Percentiles rank a stretch among this genome's conserved stretches.
phyloP scores from a whole-genome alignment of 495 filamentous ascomycete genomes.

The Penicillium roqueforti region DNA sequence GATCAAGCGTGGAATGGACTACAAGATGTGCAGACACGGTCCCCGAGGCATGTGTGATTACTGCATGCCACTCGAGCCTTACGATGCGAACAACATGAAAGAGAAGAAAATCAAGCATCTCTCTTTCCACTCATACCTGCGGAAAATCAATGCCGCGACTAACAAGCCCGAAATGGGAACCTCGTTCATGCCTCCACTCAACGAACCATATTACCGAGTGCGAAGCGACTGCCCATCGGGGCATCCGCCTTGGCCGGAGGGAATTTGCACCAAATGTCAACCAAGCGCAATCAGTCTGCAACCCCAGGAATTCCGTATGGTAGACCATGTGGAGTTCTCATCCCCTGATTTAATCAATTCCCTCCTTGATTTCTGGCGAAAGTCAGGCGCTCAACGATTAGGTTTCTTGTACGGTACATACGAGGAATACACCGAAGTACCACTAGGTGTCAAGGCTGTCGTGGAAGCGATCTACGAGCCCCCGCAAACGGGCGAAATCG shows the following conservation, averaged over 20 bases:
- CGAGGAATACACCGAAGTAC: slow-evolving; percentile 87
- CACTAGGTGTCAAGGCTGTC: slow-evolving; percentile 90
- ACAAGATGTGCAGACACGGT: slow-evolving; percentile 91
- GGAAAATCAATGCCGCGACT: slow-evolving; percentile 91
- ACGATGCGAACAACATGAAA: slow-evolving; percentile 75
- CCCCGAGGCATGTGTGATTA: slow-evolving; percentile 99
- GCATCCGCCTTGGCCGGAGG: slow-evolving; percentile 88
- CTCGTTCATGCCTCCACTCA: slow-evolving; percentile 94
- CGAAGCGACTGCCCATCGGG: slow-evolving; percentile 85
- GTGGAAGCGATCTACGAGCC: slow-evolving; percentile 98
- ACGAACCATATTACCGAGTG: slow-evolving; percentile 90
- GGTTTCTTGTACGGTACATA: slow-evolving; percentile 92
- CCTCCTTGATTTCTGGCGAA: slow-evolving; percentile 87
- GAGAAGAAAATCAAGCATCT: slow-evolving; percentile 99
- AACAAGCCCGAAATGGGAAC: slow-evolving; percentile 89
- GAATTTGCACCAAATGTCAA: slow-evolving; percentile 99
- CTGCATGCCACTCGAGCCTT: slow-evolving; percentile 97
- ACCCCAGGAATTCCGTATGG: slow-evolving; percentile 92
- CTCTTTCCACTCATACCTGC: slow-evolving; percentile 90
- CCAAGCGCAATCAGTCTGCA: slow-evolving; percentile 95
- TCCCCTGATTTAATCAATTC: slow-evolving; percentile 75
- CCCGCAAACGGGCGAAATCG: slow-evolving; percentile 84
- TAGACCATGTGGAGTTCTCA: slow-evolving; percentile 97
- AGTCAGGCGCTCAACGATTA: slow-evolving; percentile 70
- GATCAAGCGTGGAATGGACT: slow-evolving; percentile 70